Conservation (phyloP, 306 rosid species). For the Hippophae gyantsensis region DNA sequence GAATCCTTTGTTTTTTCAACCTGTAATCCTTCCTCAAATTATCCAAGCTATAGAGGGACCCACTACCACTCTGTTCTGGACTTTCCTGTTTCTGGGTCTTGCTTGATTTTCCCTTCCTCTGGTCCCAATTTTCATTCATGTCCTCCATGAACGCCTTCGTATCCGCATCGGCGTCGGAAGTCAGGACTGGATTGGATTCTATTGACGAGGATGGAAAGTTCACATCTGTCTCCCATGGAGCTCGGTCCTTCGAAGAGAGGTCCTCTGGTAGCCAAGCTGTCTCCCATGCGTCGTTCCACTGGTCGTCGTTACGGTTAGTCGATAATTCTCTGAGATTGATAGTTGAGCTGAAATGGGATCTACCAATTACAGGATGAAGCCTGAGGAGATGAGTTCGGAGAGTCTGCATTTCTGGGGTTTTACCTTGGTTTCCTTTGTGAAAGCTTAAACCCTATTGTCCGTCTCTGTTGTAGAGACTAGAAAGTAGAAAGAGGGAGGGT, state of each 20-base stretch:
- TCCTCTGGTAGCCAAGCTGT: constrained; percentile 92
- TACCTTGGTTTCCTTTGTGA: background rate
- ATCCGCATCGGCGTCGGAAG: constrained; percentile 50
- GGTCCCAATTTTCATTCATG: constrained; percentile 79
- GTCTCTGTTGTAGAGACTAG: too few species aligned
- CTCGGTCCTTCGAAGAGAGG: constrained; percentile 37
- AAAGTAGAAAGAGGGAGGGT: too few species aligned
- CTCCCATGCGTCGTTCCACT: constrained; percentile 95
- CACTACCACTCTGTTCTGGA: constrained; percentile 17
- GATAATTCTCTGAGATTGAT: constrained; percentile 15
- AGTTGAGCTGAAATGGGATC: constrained; percentile 9
- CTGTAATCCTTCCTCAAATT: constrained; percentile 79
- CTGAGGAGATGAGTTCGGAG: constrained; percentile 26
- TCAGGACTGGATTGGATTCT: constrained; percentile 22
- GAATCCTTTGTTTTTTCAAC: constrained; percentile 80
- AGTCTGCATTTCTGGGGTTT: constrained; percentile 32
- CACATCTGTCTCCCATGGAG: constrained; percentile 81
- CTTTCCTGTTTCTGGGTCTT: constrained; percentile 23
- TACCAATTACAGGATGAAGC: constrained; percentile 3
- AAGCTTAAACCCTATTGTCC: too few species aligned
- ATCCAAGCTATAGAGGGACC: constrained; percentile 63
- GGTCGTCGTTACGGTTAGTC: constrained; percentile 40
- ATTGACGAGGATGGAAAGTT: constrained; percentile 33
- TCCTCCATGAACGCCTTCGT: constrained; percentile 84
- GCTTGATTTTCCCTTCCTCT: constrained; percentile 52